Percentiles rank a stretch among this genome's conserved stretches.
These are phyloP conservation scores for Phytophthora sansomeana DNA, from an alignment of 352 stramenopile species.

Conservation along the genomic window DNA sequence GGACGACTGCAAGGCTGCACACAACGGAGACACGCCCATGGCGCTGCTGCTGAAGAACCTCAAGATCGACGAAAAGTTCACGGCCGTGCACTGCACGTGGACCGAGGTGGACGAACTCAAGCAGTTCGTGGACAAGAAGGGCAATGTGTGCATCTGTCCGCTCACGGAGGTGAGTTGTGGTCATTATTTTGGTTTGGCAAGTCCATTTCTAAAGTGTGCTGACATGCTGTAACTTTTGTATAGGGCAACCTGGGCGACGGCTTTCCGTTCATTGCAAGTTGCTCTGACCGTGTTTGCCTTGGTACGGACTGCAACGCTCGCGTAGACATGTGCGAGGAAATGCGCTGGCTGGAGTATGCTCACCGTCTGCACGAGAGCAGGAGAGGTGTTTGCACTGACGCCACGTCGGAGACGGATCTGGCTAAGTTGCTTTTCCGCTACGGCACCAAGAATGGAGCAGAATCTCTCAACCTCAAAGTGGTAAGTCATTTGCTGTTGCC, in stretches of 20 bases:
- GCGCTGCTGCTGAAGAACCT: conserved; percentile 68
- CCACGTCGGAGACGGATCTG: conserved; percentile 61
- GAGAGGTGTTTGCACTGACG: conserved; percentile 68
- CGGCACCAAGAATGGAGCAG: conserved; percentile 68
- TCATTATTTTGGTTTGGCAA: not conserved
- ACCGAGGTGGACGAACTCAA: conserved; percentile 63
- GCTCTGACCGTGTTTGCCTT: conserved; percentile 69
- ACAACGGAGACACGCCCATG: conserved; percentile 71
- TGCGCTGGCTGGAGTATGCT: conserved; percentile 83
- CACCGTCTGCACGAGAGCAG: conserved; percentile 72
- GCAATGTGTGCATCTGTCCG: conserved; percentile 81
- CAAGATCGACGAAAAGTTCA: conserved; percentile 78
- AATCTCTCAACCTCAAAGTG: conserved; percentile 74
- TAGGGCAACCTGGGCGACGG: conserved; percentile 77
- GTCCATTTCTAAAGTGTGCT: not conserved
- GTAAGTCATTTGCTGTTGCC: conserved; percentile 36
- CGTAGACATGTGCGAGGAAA: conserved; percentile 87
- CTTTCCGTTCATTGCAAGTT: conserved; percentile 74
- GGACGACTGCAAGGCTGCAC: conserved; percentile 71
- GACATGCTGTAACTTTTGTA: conserved; percentile 4
- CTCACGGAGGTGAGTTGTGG: conserved; percentile 58
- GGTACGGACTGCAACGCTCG: conserved; percentile 82
- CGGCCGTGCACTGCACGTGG: conserved; percentile 81
- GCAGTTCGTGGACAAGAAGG: conserved; percentile 64
- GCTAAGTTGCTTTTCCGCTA: conserved; percentile 75